Percentiles rank a stretch among this genome's conserved stretches.
phyloP scores from a whole-genome alignment of 345 rosid genomes.

The Eucalyptus brandiana region DNA sequence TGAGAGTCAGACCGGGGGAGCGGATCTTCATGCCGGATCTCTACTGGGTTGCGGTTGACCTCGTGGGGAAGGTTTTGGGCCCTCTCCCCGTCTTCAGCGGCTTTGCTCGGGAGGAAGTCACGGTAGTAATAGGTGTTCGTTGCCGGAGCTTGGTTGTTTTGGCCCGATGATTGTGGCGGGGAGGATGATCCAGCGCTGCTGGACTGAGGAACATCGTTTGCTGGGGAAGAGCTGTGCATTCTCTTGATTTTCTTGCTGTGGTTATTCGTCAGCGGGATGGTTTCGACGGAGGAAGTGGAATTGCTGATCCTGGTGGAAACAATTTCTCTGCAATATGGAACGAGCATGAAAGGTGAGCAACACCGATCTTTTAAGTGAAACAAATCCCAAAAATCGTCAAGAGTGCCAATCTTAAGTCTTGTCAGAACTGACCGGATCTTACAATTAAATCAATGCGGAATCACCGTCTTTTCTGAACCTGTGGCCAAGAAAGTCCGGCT shows the following conservation, averaged over 20 bases:
- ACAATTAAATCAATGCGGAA: too few relatives aligned
- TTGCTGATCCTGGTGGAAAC: too few relatives aligned
- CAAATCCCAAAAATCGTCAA: not conserved
- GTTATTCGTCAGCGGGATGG: not conserved
- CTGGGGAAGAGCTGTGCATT: not conserved
- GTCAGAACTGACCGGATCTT: not conserved
- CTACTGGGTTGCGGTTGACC: not conserved
- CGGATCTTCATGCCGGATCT: not conserved
- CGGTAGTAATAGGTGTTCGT: not conserved
- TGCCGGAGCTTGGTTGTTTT: not conserved
- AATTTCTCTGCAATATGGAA: not conserved
- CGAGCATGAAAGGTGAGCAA: not conserved
- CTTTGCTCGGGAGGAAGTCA: not conserved
- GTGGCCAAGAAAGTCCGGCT: too few relatives aligned
- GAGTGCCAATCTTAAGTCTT: not conserved
- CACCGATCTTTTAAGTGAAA: not conserved
- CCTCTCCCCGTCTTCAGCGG: not conserved
- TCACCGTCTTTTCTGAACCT: too few relatives aligned
- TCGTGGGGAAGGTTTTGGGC: not conserved
- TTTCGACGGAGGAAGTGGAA: not conserved
- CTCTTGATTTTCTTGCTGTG: not conserved
- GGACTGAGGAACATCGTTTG: not conserved
- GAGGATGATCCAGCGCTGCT: not conserved
- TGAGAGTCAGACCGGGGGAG: not conserved
- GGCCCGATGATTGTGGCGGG: not conserved